These are phyloP conservation scores for Nasturtium officinale DNA, from an alignment of 345 rosid genomes.

Conservation along the genomic window DNA sequence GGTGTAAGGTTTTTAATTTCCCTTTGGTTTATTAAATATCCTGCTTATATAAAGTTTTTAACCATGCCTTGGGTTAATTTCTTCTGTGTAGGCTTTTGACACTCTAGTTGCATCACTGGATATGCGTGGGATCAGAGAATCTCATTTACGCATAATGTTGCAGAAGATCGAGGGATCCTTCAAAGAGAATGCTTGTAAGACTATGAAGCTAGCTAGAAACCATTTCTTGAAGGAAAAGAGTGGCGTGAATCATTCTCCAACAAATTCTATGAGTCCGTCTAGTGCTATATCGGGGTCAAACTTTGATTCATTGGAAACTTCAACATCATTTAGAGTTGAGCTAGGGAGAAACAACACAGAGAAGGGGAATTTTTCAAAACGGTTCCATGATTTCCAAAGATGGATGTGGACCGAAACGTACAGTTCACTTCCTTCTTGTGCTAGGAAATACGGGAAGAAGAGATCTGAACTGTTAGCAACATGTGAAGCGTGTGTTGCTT, in stretches of 20 bases:
- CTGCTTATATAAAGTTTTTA: slow-evolving; percentile 11
- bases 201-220: slow-evolving; percentile 39
- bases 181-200: slow-evolving; percentile 61
- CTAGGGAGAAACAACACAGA: slow-evolving; percentile 71
- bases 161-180: slow-evolving; percentile 77
- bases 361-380: slow-evolving; percentile 62
- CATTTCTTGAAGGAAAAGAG: slow-evolving; percentile 42
- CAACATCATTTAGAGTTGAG: slow-evolving; percentile 70
- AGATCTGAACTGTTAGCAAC: slow-evolving; percentile 61
- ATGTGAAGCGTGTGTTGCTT: slow-evolving; percentile 65
- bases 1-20: neutral
- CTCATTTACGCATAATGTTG: slow-evolving; percentile 90
- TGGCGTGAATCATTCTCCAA: slow-evolving; percentile 46
- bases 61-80: slow-evolving; percentile 20
- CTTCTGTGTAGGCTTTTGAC: slow-evolving; percentile 74
- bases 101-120: slow-evolving; percentile 79
- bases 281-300: slow-evolving; percentile 63
- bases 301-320: slow-evolving; percentile 52
- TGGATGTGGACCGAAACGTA: slow-evolving; percentile 84
- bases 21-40: neutral
- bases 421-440: slow-evolving; percentile 50
- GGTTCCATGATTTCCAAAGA: slow-evolving; percentile 76
- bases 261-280: slow-evolving; percentile 56
- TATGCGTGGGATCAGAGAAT: slow-evolving; percentile 89
- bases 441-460: slow-evolving; percentile 63